Base-by-base conservation (phyloP, 768 basidiomycete species). In the Hypholoma fasciculare region DNA sequence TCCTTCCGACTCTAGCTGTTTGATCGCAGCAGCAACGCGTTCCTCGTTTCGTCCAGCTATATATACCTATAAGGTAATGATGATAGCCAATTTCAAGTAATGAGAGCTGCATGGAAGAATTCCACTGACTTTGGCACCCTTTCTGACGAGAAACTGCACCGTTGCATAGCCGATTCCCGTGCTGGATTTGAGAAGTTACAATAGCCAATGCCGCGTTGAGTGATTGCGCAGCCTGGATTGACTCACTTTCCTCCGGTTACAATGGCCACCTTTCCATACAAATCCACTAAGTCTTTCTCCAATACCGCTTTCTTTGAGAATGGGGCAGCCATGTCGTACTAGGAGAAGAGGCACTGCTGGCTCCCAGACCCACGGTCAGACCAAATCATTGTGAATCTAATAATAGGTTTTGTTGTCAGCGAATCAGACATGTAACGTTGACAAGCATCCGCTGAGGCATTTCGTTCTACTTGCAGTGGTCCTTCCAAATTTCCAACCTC, bases 161-260 rank as follows among this genome's bases (percentile, higher is more conserved):
- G 73, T 77, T 0, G 67, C 70, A 53, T 68, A 74, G 1, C 78
- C 76, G n/a, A 77, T 67, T 13, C 76, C 77, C 12, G 66, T 63
- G 49, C 74, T 76, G 0, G 9, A 37, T 14, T 19, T 12, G 5
- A 37, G 30, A 34, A 34, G 30, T 34, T 7, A 5, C 30, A 34
- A 11, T 2, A 36, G 17, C 27, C 9, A 38, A 12, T 17, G 44
- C 30, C 23, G 4, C 2, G 5, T 23, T 4, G 13, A 20, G 6
- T 11, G 4, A 19, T 50, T 3, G 11, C 14, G n/a, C 17, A 13
- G 5, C 14, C 4, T 23, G 23, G n/a, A 16, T n/a, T 9, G 8
- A 69, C 74, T 49, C 48, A 78, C 79, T 76, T 79, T 54, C 80
- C 82, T 11, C 83, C 83, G 0, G 80, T 81, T 30, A 83, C 78